phyloP scores from a whole-genome alignment of 2,329 filamentous ascomycete genomes.

The Colletotrichum filicis region DNA sequence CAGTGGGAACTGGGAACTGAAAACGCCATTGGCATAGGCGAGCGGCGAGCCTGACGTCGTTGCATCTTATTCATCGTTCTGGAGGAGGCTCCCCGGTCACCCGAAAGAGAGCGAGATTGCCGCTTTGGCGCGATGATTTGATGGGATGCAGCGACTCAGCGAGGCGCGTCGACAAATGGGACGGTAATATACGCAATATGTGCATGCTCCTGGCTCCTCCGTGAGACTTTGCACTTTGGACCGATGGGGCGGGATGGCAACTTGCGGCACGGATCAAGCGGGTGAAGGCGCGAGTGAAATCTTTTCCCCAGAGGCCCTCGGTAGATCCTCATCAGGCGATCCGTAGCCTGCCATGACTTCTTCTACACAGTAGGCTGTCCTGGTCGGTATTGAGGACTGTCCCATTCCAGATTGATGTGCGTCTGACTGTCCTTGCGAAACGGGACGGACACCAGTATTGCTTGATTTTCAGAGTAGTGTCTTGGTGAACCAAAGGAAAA shows the following conservation, averaged over 20 bases:
- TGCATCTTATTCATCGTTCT: background rate
- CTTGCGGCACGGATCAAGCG: constrained; percentile 22
- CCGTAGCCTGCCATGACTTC: background rate
- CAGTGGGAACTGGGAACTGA: background rate
- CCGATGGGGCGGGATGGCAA: constrained; percentile 12
- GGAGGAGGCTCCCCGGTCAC: background rate
- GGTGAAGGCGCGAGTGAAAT: constrained; percentile 16
- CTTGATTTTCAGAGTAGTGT: too few relatives aligned
- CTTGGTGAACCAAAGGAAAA: background rate
- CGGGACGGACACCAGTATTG: too few relatives aligned
- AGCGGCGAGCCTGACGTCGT: constrained; percentile 3
- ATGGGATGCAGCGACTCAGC: background rate
- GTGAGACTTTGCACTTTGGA: background rate
- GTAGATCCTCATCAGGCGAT: constrained; percentile 25
- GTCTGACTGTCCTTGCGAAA: background rate
- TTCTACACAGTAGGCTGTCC: background rate
- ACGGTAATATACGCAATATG: background rate
- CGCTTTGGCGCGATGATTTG: background rate
- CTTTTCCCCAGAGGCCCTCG: constrained; percentile 1
- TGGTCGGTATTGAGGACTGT: constrained; percentile 3
- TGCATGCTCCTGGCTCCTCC: background rate
- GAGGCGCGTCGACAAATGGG: background rate
- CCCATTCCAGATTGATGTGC: constrained; percentile 9
- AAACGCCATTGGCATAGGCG: background rate
- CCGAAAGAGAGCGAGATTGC: constrained; percentile 3